phyloP scores from a whole-genome alignment of 2,329 filamentous ascomycete species.

The Colletotrichum sp. region DNA sequence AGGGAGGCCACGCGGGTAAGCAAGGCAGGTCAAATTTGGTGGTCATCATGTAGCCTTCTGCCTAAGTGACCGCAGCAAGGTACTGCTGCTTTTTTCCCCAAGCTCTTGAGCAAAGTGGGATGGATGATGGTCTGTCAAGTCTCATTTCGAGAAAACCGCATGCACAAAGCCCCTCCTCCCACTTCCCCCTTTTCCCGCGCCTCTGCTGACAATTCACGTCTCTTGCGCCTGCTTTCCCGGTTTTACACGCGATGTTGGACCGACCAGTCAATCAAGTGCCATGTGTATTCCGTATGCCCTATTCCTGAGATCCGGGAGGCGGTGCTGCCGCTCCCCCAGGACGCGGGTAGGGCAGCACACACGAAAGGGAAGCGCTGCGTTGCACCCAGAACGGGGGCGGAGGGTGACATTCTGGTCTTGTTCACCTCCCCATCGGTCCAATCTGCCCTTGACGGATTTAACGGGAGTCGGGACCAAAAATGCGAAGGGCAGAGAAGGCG shows the following conservation, averaged over 20 bases:
- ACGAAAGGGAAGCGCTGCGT: background rate
- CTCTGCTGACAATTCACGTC: background rate
- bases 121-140: background rate
- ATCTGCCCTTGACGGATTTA: background rate
- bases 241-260: background rate
- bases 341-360: background rate
- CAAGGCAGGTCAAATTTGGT: background rate
- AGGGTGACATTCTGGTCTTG: background rate
- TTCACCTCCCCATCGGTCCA: background rate
- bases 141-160: background rate
- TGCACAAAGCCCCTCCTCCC: background rate
- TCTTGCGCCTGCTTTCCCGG: background rate
- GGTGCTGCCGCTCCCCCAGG: background rate
- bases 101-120: background rate
- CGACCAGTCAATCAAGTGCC: background rate
- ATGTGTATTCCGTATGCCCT: background rate
- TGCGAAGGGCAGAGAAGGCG: background rate
- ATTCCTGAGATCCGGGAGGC: background rate
- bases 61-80: background rate
- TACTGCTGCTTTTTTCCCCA: background rate
- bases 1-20: background rate
- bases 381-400: background rate
- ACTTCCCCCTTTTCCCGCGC: too few species aligned
- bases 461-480: background rate
- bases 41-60: background rate